These are phyloP conservation scores for Ceratonia siliqua DNA, from an alignment of 306 rosid species.

Conservation along the genomic window DNA sequence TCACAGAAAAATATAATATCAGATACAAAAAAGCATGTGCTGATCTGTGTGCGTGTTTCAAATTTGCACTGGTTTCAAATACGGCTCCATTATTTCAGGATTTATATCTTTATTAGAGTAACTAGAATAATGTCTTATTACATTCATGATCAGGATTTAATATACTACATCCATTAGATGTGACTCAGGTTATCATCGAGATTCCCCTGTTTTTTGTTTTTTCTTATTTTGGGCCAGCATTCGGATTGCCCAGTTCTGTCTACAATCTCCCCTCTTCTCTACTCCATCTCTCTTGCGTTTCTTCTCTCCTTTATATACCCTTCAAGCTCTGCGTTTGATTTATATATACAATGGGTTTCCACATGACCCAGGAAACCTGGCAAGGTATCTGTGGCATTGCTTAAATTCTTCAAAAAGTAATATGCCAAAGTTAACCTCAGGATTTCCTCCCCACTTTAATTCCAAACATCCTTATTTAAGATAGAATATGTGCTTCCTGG, in stretches of 20 bases:
- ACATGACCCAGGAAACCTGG: neutral
- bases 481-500: neutral
- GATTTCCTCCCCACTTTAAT: neutral
- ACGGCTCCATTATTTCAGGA: neutral
- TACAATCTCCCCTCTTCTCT: neutral
- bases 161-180: too few relatives aligned
- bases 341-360: neutral
- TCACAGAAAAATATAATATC: neutral
- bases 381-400: neutral
- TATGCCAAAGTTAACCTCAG: neutral
- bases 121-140: neutral
- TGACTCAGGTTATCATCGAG: neutral
- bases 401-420: neutral
- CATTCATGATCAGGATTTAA: too few relatives aligned
- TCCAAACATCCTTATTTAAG: neutral
- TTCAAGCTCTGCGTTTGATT: neutral
- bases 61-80: neutral
- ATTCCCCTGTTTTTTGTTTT: neutral
- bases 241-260: neutral
- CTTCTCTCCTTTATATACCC: neutral
- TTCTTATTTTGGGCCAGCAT: too few relatives aligned
- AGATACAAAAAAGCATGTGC: neutral
- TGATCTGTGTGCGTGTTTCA: neutral
- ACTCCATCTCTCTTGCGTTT: neutral
- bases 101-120: neutral